These are phyloP conservation scores for Yamadazyma atmosphaerica DNA, from an alignment of 1,139 yeast genomes.

Conservation along the genomic window DNA sequence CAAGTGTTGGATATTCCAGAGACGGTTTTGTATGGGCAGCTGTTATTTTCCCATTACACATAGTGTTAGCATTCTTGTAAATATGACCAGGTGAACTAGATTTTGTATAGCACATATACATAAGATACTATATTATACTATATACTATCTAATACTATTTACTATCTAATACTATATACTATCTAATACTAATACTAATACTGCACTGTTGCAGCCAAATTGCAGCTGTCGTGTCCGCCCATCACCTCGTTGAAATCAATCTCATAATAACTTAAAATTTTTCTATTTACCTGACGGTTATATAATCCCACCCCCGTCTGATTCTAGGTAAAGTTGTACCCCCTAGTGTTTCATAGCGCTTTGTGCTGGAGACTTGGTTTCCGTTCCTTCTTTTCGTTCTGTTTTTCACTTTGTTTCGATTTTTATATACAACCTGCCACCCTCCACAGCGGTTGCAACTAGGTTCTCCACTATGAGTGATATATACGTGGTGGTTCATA, in stretches of 20 bases:
- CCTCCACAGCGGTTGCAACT: no score
- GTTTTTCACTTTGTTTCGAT: neutral
- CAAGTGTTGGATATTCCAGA: neutral
- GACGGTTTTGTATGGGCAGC: neutral
- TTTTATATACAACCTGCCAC: neutral
- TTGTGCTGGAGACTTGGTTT: no score
- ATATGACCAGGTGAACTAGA: no score
- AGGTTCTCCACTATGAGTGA: constrained; percentile 44
- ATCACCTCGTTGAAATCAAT: neutral
- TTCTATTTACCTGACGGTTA: neutral
- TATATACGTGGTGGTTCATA: constrained; percentile 60
- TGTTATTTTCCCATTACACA: constrained; percentile 1
- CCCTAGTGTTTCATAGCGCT: no score
- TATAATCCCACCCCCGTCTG: no score
- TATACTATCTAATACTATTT: neutral
- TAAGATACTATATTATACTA: neutral
- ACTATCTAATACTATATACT: neutral
- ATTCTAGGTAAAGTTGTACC: no score
- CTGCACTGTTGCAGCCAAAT: neutral
- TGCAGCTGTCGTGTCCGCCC: neutral
- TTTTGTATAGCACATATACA: no score
- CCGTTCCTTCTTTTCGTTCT: neutral
- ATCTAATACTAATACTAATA: neutral
- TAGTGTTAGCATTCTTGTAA: no score
- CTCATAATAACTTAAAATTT: neutral